Evolutionary conservation across 2,329 filamentous ascomycete species (phyloP), one percentile per base, ranked within the genome.

Genomic region (Hansfordia pulvinata): DNA sequence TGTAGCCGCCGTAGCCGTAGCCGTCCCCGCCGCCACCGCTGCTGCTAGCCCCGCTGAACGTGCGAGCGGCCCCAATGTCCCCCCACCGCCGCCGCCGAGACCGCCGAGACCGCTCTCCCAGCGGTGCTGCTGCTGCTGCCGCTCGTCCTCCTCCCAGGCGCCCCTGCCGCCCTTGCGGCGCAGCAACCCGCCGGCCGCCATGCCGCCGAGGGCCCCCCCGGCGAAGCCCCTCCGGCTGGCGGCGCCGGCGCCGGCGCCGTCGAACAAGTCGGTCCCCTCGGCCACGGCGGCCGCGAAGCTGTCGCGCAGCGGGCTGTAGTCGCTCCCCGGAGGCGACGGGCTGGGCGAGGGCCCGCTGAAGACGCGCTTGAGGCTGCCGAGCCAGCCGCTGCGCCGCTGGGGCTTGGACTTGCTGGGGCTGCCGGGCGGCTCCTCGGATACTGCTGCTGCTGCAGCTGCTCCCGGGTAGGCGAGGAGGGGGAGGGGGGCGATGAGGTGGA

Each of bases 321-420:
- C 31, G 12, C 31, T 42, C 3, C 35, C 33, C 25, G 35, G 35
- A 22, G 41, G 38, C 28, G 37, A 47, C 25, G 38, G 39, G 38
- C 42, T 40, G 36, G 49, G 30, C 21, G 29, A 50, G 47, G 24
- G 52, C 46, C 63, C 63, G 20, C 53, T 62, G 26, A 82, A 69
- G 8, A 76, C 75, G 19, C 76, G 64, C 11, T 69, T 62, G 12
- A 85, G 48, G 25, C 71, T 80, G 13, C 77, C 77, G 8, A 85
- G 55, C 73, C 76, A 82, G 14, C 65, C 66, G n/a, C 63, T 54
- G 4, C 62, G 51, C n/a, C n/a, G n/a, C n/a, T n/a, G n/a, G 21
- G 60, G 54, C 42, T 70, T 74, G 9, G 41, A 53, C 53, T 75
- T 64, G 44, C 69, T 69, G 12, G 74, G 61, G 27, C 66, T 69